phyloP scores from a whole-genome alignment of 2,329 filamentous ascomycete species.

The Sclerotinia glacialis region DNA sequence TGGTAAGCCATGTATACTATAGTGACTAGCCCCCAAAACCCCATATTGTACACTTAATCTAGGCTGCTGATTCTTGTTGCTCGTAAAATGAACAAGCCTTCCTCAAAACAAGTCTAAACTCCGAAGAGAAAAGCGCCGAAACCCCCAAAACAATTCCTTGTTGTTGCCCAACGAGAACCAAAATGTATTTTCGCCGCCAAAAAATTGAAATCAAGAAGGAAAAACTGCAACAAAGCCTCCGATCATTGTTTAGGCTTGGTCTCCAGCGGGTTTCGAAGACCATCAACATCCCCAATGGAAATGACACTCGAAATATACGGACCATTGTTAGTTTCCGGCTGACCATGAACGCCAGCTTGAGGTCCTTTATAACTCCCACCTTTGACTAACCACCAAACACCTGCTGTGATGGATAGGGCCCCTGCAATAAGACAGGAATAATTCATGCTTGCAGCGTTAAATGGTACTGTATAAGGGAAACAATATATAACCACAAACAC shows the following conservation, averaged over 20 bases:
- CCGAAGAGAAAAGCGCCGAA: not conserved
- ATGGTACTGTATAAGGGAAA: slow-evolving; percentile 52
- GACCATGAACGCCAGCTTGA: slow-evolving; percentile 7
- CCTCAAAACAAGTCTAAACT: not conserved
- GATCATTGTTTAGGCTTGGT: not conserved
- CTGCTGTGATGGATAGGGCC: slow-evolving; percentile 43
- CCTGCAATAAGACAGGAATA: slow-evolving; percentile 49
- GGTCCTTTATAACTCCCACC: slow-evolving; percentile 34
- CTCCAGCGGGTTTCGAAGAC: not conserved
- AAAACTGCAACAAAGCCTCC: not conserved
- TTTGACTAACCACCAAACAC: slow-evolving; percentile 44
- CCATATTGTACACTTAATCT: not conserved
- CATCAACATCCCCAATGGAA: not conserved
- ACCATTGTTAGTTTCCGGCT: not conserved
- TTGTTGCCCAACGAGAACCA: not conserved
- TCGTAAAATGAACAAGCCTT: not conserved
- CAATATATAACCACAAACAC: slow-evolving; percentile 63
- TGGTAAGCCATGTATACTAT: not conserved
- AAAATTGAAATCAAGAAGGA: too few relatives aligned
- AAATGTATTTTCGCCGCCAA: not conserved
- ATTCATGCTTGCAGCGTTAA: slow-evolving; percentile 51
- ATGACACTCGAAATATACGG: not conserved
- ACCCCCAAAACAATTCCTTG: not conserved
- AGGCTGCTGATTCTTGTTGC: not conserved
- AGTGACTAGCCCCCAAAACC: too few relatives aligned